Percentiles rank a stretch among this genome's conserved stretches.
Conservation (phyloP, 1,284 basidiomycete genomes). For the Leucoagaricus sp. region DNA sequence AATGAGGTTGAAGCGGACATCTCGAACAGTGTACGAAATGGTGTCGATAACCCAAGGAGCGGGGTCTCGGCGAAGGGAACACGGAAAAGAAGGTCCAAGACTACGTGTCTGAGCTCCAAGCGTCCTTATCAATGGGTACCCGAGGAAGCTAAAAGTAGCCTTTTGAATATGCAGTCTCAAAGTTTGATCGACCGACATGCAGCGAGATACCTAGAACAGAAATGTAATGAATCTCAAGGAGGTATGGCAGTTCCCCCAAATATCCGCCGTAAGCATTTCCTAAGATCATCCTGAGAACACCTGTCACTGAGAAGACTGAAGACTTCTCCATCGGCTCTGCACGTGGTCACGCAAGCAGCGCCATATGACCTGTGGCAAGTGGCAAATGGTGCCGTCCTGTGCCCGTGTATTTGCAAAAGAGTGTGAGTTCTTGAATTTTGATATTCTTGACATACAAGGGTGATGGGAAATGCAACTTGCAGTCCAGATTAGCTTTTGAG, state of each 20-base stretch:
- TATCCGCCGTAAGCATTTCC: neutral
- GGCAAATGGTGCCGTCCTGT: neutral
- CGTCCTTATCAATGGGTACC: constrained; percentile 5
- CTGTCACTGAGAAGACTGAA: neutral
- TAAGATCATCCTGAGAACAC: constrained; percentile 10
- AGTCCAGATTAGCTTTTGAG: neutral
- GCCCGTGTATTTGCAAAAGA: neutral
- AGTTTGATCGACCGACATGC: neutral
- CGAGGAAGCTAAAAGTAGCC: constrained; percentile 1
- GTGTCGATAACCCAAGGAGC: neutral
- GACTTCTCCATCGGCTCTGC: neutral
- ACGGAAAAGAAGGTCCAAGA: neutral
- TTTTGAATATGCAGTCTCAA: neutral
- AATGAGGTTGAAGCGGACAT: neutral
- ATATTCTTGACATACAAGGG: neutral
- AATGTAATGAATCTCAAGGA: neutral
- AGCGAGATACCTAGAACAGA: neutral
- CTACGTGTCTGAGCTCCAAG: neutral
- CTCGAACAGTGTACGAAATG: neutral
- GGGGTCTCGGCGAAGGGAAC: neutral
- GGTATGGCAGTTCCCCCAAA: neutral
- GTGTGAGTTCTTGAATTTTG: neutral
- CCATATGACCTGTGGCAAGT: neutral
- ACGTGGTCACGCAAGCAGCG: constrained; percentile 1
- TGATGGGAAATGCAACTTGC: neutral